phyloP scores from a whole-genome alignment of 495 filamentous ascomycete species.

The Achaetomiella virescens region DNA sequence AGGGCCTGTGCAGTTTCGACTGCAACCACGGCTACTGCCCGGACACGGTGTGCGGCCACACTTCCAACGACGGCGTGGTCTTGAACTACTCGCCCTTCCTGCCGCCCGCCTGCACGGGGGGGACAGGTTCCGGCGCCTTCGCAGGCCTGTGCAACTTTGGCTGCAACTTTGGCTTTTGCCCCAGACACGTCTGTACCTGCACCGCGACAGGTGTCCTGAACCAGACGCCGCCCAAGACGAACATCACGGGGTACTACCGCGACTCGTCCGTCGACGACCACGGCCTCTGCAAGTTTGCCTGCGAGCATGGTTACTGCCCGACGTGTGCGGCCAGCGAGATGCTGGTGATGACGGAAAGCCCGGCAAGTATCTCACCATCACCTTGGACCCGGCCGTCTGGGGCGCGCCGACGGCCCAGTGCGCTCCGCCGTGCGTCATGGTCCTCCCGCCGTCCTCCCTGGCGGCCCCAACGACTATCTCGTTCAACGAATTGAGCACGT shows the following conservation, averaged over 20 bases:
- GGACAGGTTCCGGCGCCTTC: background rate
- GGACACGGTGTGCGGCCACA: background rate
- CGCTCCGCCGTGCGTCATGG: background rate
- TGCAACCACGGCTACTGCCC: constrained; percentile 3
- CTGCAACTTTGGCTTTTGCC: constrained; percentile 17
- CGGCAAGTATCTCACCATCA: background rate
- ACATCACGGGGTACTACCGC: background rate
- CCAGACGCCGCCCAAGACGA: background rate
- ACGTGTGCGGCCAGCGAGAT: background rate
- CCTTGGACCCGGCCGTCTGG: background rate
- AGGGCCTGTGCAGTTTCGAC: background rate
- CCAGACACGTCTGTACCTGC: background rate
- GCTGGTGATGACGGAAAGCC: background rate
- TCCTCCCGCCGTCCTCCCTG: background rate
- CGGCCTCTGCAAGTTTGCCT: background rate
- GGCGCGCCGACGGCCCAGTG: background rate
- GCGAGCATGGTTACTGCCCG: background rate
- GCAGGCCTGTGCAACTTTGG: constrained; percentile 9
- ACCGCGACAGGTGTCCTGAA: background rate
- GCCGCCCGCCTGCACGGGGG: constrained; percentile 7
- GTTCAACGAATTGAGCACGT: background rate
- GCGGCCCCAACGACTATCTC: background rate
- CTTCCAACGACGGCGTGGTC: background rate
- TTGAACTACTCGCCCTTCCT: constrained; percentile 1
- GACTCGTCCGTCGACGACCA: background rate